phyloP scores from a whole-genome alignment of 192 early-diverging fungal genomes.

The Jimgerdemannia flammicorona region DNA sequence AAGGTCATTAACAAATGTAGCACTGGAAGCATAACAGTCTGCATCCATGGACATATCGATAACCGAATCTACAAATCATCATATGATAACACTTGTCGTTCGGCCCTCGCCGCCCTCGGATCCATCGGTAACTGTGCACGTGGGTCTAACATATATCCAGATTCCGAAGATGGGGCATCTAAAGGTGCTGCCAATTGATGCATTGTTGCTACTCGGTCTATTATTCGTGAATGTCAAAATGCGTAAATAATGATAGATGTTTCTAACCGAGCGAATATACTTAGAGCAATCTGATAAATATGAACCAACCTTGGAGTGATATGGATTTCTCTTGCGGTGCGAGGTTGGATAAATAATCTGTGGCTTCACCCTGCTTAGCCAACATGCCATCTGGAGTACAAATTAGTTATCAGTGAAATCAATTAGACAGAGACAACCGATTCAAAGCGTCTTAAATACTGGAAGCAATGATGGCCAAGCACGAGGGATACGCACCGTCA shows the following conservation, averaged over 20 bases:
- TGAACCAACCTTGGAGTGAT: background rate
- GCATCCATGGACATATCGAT: too few species aligned
- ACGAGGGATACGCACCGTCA: slow-evolving; percentile 26
- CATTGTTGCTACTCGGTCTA: background rate
- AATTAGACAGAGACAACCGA: too few species aligned
- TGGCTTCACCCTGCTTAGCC: background rate
- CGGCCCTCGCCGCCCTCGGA: background rate
- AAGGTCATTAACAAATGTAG: too few species aligned
- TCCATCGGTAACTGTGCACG: background rate
- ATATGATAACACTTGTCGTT: background rate
- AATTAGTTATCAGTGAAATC: too few species aligned
- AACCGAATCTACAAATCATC: background rate
- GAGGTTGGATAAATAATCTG: background rate
- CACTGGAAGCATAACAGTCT: too few species aligned
- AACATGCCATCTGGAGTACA: background rate
- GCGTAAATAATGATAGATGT: background rate
- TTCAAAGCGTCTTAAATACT: too few species aligned
- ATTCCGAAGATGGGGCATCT: background rate
- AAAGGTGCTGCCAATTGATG: background rate
- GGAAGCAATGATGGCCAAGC: too few species aligned
- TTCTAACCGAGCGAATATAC: background rate
- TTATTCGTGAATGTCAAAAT: background rate
- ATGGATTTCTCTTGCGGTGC: too few species aligned
- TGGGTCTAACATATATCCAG: background rate
- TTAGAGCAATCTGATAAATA: background rate